These are phyloP conservation scores for Nemania bipapillata DNA, from an alignment of 2,329 filamentous ascomycete genomes.

Conservation along the genomic window DNA sequence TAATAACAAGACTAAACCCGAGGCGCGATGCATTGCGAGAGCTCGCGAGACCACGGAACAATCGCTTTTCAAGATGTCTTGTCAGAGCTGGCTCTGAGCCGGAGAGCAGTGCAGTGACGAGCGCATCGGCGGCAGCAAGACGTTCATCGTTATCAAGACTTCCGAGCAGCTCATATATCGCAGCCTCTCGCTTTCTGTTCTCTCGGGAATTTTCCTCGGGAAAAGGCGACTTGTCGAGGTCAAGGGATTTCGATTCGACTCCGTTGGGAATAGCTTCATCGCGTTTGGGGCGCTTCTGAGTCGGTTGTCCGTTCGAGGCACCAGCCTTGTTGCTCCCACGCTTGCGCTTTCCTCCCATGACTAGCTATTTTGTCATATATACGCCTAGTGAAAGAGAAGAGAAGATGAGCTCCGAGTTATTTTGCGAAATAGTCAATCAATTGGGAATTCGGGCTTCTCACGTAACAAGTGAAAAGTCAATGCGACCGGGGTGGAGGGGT, in stretches of 20 bases:
- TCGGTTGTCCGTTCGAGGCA: conserved; percentile 47
- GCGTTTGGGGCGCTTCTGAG: conserved; percentile 54
- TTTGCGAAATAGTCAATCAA: not conserved
- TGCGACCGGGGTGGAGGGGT: conserved; percentile 25
- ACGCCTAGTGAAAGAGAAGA: not conserved
- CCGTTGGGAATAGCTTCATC: conserved; percentile 44
- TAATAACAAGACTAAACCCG: conserved; percentile 88
- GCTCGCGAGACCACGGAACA: conserved; percentile 90
- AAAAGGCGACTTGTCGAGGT: conserved; percentile 60
- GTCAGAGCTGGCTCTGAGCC: conserved; percentile 65
- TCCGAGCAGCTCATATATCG: conserved; percentile 69
- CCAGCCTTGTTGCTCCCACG: conserved; percentile 51
- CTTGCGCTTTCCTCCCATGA: conserved; percentile 59
- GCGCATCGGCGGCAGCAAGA: conserved; percentile 67
- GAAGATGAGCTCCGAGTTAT: not conserved
- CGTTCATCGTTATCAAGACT: conserved; percentile 68
- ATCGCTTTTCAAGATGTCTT: conserved; percentile 70
- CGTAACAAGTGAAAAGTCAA: not conserved
- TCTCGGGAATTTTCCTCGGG: conserved; percentile 63
- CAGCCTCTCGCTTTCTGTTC: conserved; percentile 67
- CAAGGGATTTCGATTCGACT: conserved; percentile 42
- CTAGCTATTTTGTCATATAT: not conserved
- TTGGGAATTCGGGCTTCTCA: no score
- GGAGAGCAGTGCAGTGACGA: conserved; percentile 66
- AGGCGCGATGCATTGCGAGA: conserved; percentile 87